phyloP scores from a whole-genome alignment of 2,329 filamentous ascomycete species.

The Clonostachys solani region DNA sequence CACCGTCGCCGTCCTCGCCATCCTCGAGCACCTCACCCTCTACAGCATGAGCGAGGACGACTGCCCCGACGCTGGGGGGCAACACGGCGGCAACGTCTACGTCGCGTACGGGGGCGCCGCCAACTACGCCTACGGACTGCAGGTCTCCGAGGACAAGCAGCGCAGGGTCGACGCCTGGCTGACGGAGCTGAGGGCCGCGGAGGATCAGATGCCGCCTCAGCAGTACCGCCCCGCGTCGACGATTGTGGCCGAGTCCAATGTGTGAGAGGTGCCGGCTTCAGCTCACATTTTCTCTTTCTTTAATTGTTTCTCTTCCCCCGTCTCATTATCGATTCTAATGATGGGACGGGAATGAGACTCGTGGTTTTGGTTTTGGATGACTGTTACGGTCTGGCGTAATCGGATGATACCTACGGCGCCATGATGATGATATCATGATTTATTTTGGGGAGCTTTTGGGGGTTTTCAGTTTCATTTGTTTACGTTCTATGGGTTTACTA shows the following conservation, averaged over 20 bases:
- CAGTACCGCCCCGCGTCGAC: not conserved
- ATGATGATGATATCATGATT: no score
- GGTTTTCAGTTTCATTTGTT: no score
- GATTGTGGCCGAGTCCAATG: not conserved
- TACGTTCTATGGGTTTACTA: no score
- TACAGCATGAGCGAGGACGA: constrained; percentile 23
- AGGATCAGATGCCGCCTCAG: constrained; percentile 1
- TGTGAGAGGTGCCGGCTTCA: no score
- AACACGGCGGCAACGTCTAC: no score
- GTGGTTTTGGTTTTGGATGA: no score
- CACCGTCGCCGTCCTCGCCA: constrained; percentile 19
- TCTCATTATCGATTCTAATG: no score
- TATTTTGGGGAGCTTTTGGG: no score
- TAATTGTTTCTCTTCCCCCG: not conserved
- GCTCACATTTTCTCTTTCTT: not conserved
- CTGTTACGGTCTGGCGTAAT: no score
- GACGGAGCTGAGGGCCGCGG: constrained; percentile 13
- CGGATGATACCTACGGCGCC: no score
- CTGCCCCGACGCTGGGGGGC: constrained; percentile 1
- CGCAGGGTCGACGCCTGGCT: constrained; percentile 23
- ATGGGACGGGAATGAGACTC: no score
- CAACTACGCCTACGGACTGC: constrained; percentile 4
- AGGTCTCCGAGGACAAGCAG: constrained; percentile 17
- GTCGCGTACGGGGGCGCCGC: not conserved
- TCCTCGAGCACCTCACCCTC: constrained; percentile 23